A percentile compares a stretch with the other conserved stretches of the same genome.
Conservation (phyloP, 768 basidiomycete species). For the Auriscalpium microsporum region DNA sequence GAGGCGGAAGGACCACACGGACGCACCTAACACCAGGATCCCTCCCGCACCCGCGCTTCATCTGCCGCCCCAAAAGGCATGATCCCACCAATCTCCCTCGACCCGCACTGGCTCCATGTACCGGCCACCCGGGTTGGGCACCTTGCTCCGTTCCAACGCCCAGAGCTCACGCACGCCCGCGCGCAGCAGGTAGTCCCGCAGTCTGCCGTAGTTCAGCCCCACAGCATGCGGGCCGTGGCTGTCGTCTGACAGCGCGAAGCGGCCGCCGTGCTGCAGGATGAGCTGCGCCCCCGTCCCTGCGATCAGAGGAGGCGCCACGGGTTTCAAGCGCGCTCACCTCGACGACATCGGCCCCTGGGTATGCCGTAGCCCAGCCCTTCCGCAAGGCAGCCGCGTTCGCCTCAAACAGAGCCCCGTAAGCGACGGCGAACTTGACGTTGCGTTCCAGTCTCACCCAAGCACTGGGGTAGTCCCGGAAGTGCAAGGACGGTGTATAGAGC, state of each 20-base stretch:
- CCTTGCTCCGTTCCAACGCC: slow-evolving; percentile 39
- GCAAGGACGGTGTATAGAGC: slow-evolving; percentile 63
- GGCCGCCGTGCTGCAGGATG: slow-evolving; percentile 60
- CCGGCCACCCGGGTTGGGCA: slow-evolving; percentile 40
- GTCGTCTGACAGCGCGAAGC: slow-evolving; percentile 87
- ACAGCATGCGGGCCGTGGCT: slow-evolving; percentile 88
- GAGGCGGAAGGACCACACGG: too few species aligned
- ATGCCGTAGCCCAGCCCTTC: slow-evolving; percentile 82
- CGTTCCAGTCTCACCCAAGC: slow-evolving; percentile 62
- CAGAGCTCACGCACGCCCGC: slow-evolving; percentile 59
- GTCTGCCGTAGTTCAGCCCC: slow-evolving; percentile 71
- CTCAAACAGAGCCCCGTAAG: slow-evolving; percentile 90
- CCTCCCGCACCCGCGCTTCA: background rate
- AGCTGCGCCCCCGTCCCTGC: slow-evolving; percentile 36
- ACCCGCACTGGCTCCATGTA: slow-evolving; percentile 35
- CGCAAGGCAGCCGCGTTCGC: slow-evolving; percentile 87
- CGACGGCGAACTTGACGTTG: slow-evolving; percentile 64
- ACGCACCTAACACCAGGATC: too few species aligned
- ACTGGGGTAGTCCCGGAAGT: slow-evolving; percentile 44
- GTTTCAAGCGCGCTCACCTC: slow-evolving; percentile 39
- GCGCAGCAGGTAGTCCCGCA: slow-evolving; percentile 54
- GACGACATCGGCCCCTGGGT: slow-evolving; percentile 74
- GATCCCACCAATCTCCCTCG: slow-evolving; percentile 47
- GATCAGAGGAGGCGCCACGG: slow-evolving; percentile 4
- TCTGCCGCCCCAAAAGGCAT: slow-evolving; percentile 44